Conservation (phyloP, 495 filamentous ascomycete genomes). For the Glutinoglossum americanum region DNA sequence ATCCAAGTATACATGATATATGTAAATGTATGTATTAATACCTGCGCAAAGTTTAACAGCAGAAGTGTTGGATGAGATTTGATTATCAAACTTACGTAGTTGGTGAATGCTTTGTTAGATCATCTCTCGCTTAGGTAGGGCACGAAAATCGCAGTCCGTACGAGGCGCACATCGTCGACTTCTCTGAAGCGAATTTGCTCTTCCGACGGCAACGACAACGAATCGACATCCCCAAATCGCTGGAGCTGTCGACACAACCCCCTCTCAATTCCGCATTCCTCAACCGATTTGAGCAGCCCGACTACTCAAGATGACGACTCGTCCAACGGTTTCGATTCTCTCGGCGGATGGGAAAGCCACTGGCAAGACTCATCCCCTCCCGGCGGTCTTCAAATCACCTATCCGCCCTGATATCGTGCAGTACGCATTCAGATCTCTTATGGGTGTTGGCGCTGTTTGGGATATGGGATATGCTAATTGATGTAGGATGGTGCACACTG, state of each 20-base stretch:
- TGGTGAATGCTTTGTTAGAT: no score
- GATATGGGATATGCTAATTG: slow-evolving; percentile 22
- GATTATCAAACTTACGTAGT: no score
- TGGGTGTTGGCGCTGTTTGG: no score
- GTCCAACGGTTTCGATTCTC: slow-evolving; percentile 90
- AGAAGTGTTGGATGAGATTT: no score
- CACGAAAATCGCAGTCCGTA: no score
- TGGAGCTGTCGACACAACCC: not conserved
- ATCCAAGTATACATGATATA: no score
- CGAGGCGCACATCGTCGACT: no score
- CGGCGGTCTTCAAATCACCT: slow-evolving; percentile 81
- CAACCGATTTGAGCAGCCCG: not conserved
- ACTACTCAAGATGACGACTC: slow-evolving; percentile 54
- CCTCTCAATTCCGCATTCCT: not conserved
- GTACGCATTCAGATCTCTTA: slow-evolving; percentile 23
- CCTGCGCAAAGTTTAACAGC: no score
- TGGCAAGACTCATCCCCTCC: slow-evolving; percentile 70
- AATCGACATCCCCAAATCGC: not conserved
- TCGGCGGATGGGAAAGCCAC: slow-evolving; percentile 76
- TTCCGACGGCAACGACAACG: not conserved
- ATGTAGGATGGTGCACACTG: slow-evolving; percentile 66
- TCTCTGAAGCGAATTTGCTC: no score
- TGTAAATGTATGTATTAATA: no score
- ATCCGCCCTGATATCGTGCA: slow-evolving; percentile 99
- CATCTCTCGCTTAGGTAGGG: no score